Percentiles rank a stretch among this genome's conserved stretches.
phyloP scores from a whole-genome alignment of 257 asterid genomes.

The Solanum pennellii region DNA sequence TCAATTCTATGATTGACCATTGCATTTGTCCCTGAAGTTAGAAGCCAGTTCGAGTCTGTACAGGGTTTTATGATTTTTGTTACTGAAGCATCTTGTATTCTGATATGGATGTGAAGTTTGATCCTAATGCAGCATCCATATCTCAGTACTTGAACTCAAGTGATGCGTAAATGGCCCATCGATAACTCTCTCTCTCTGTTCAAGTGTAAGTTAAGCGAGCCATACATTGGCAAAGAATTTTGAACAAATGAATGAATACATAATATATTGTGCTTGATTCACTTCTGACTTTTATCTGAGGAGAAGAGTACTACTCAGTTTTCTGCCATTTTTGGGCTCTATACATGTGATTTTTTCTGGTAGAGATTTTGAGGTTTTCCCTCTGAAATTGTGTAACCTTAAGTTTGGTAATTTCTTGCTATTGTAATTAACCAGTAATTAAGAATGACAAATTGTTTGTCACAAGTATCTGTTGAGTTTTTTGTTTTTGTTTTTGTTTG shows the following conservation, averaged over 20 bases:
- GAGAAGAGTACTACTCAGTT: not conserved
- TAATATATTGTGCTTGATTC: not conserved
- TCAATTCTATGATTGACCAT: not conserved
- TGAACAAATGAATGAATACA: not conserved
- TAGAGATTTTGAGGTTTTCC: not conserved
- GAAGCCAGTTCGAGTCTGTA: not conserved
- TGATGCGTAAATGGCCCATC: not conserved
- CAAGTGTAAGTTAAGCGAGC: not conserved
- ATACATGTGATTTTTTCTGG: not conserved
- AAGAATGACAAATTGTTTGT: not conserved
- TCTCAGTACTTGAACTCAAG: not conserved
- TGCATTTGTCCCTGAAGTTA: not conserved
- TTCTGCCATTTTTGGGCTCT: not conserved
- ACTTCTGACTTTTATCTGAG: not conserved
- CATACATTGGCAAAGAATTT: not conserved
- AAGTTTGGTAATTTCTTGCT: not conserved
- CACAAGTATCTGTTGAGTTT: not conserved
- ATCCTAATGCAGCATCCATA: not conserved
- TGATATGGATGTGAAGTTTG: not conserved
- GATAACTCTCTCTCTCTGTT: not conserved
- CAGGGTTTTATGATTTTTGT: not conserved
- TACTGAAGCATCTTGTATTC: not conserved
- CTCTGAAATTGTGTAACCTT: not conserved
- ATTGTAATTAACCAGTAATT: not conserved
- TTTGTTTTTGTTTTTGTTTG: not conserved